These are phyloP conservation scores for Pochonia chlamydosporia DNA, from an alignment of 2,329 filamentous ascomycete species.

Conservation along the genomic window DNA sequence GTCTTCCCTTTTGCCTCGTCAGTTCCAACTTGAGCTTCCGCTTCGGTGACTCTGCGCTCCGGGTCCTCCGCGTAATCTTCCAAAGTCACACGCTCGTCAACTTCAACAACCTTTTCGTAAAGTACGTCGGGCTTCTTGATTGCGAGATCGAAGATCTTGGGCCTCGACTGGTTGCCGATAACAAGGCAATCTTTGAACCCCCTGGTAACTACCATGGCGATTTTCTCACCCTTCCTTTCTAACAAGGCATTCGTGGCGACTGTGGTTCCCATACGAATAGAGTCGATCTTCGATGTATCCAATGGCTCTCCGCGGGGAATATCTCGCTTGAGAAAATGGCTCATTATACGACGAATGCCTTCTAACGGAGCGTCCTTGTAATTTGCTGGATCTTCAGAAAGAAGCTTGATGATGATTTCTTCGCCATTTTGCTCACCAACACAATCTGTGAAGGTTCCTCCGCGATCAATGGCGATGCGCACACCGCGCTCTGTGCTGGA, in stretches of 20 bases:
- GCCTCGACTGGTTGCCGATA: slow-evolving; percentile 69
- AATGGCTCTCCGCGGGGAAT: slow-evolving; percentile 28
- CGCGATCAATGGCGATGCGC: slow-evolving; percentile 28
- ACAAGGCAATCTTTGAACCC: slow-evolving; percentile 67
- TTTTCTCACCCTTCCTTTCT: slow-evolving; percentile 66
- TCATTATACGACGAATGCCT: slow-evolving; percentile 52
- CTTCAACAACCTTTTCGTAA: slow-evolving; percentile 64
- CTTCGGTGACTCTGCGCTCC: slow-evolving; percentile 31
- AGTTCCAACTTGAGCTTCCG: slow-evolving; percentile 45
- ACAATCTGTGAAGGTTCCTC: slow-evolving; percentile 61
- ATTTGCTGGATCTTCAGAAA: slow-evolving; percentile 66
- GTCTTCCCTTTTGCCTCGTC: slow-evolving; percentile 43
- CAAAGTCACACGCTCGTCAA: slow-evolving; percentile 69
- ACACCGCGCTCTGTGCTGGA: slow-evolving; percentile 75
- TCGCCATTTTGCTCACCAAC: slow-evolving; percentile 60
- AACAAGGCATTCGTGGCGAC: slow-evolving; percentile 74
- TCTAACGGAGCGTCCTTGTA: slow-evolving; percentile 70
- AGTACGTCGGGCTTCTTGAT: slow-evolving; percentile 63
- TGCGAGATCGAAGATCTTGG: slow-evolving; percentile 67
- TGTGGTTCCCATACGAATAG: slow-evolving; percentile 76
- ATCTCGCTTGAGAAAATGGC: slow-evolving; percentile 23
- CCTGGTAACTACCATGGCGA: slow-evolving; percentile 64
- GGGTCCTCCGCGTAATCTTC: slow-evolving; percentile 72
- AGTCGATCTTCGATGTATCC: slow-evolving; percentile 41
- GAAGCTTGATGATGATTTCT: slow-evolving; percentile 64